Percentiles rank a stretch among this genome's conserved stretches.
These are phyloP conservation scores for Raphanus hybrid DNA, from an alignment of 441 rosid genomes.

Conservation along the genomic window DNA sequence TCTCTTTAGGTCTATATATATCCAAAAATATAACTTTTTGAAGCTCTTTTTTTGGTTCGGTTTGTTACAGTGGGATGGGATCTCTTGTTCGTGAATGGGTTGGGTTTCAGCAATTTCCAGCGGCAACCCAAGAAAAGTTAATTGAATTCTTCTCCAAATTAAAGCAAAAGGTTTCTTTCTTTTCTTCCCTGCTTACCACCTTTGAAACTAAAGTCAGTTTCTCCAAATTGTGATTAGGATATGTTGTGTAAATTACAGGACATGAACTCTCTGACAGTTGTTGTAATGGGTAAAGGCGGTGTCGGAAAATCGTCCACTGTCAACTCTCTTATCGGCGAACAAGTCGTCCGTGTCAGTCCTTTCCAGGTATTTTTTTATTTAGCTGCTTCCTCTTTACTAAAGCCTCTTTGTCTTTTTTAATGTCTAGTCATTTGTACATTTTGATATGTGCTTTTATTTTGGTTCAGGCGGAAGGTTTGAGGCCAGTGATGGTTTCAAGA, in stretches of 20 bases:
- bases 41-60: no score
- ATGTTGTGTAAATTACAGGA: slow-evolving; percentile 50
- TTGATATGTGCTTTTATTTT: neutral
- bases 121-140: slow-evolving; percentile 55
- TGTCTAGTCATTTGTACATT: neutral
- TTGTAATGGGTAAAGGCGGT: slow-evolving; percentile 96
- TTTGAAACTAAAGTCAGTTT: no score
- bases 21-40: no score
- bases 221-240: no score
- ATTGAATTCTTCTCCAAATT: slow-evolving; percentile 74
- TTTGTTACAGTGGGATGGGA: neutral
- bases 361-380: slow-evolving; percentile 56
- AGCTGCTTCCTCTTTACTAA: no score
- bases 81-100: neutral
- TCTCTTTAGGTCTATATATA: no score
- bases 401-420: no score
- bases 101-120: neutral
- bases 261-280: slow-evolving; percentile 76
- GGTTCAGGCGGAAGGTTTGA: slow-evolving; percentile 70
- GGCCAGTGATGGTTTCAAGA: slow-evolving; percentile 93
- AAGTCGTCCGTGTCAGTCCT: slow-evolving; percentile 80
- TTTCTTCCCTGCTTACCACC: neutral
- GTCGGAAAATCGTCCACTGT: slow-evolving; percentile 98
- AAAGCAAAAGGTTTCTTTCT: slow-evolving; percentile 75
- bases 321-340: slow-evolving; percentile 94